phyloP scores from a whole-genome alignment of 2,329 filamentous ascomycete species.

The Huntiella abstrusa region DNA sequence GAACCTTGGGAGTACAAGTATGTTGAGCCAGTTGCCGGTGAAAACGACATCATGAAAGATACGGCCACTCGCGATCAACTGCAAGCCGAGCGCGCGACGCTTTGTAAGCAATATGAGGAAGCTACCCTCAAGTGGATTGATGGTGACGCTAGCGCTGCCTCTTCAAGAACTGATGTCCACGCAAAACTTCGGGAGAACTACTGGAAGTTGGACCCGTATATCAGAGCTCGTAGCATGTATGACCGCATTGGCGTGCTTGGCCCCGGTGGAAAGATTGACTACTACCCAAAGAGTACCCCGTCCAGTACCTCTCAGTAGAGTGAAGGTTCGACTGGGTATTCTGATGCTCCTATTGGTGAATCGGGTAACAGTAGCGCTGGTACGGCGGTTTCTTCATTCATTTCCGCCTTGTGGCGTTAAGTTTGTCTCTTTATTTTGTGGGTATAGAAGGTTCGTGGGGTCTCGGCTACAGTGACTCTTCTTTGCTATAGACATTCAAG shows the following conservation, averaged over 20 bases:
- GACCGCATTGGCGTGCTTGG: slow-evolving; percentile 61
- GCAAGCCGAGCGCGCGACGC: slow-evolving; percentile 38
- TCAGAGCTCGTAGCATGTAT: slow-evolving; percentile 67
- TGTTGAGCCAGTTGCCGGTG: slow-evolving; percentile 52
- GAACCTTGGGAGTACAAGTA: slow-evolving; percentile 77
- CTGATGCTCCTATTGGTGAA: too few species aligned
- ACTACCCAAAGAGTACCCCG: slow-evolving; percentile 32
- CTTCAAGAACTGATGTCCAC: slow-evolving; percentile 42
- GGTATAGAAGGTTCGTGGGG: background rate
- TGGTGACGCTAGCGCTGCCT: slow-evolving; percentile 28
- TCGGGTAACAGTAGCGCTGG: background rate
- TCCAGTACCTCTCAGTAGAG: background rate
- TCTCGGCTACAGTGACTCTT: too few species aligned
- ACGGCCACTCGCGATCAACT: slow-evolving; percentile 42
- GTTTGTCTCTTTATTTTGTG: background rate
- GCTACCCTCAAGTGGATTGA: slow-evolving; percentile 59
- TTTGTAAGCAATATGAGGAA: slow-evolving; percentile 58
- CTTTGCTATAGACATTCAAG: too few species aligned
- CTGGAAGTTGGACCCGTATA: slow-evolving; percentile 75
- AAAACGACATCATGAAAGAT: slow-evolving; percentile 60
- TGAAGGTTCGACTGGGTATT: too few species aligned
- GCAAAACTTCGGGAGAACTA: slow-evolving; percentile 53
- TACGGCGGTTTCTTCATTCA: background rate
- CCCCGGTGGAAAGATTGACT: slow-evolving; percentile 47
- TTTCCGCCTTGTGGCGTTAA: slow-evolving; percentile 3